Conservation (phyloP, 257 asterid species). For the Solanum okadae region DNA sequence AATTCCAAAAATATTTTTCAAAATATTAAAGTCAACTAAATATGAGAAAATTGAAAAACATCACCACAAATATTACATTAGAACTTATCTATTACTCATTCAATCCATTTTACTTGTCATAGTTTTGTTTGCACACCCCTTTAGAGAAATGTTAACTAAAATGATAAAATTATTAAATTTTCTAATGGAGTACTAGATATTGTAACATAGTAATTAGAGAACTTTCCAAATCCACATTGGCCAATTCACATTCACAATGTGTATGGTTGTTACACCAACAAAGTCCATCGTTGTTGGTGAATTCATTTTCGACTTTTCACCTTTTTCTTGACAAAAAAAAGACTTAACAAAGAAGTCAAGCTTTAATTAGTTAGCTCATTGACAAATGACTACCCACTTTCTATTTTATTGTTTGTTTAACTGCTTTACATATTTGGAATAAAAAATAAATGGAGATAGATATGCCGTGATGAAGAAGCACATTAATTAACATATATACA, state of each 20-base stretch:
- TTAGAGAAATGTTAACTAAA: not conserved
- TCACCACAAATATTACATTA: not conserved
- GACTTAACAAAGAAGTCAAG: not conserved
- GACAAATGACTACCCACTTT: not conserved
- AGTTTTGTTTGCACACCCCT: not conserved
- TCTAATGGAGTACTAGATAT: too few species aligned
- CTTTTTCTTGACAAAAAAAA: not conserved
- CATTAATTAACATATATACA: not conserved
- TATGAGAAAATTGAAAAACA: too few species aligned
- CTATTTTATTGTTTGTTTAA: not conserved
- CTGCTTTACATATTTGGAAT: not conserved
- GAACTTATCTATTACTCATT: not conserved
- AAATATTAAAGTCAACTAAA: too few species aligned
- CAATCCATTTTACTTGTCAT: not conserved
- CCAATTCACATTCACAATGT: not conserved
- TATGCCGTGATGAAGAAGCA: not conserved
- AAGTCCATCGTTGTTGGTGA: not conserved
- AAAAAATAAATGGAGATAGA: not conserved
- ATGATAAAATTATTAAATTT: too few species aligned
- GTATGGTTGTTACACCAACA: not conserved
- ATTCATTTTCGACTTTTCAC: not conserved
- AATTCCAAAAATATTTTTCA: too few species aligned
- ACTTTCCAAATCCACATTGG: not conserved
- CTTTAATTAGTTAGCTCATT: not conserved
- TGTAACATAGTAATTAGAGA: not conserved